Evolutionary conservation across 768 basidiomycete species (phyloP), one percentile per base, ranked within the genome.

Genomic region (Rhodotorula taiwanensis): DNA sequence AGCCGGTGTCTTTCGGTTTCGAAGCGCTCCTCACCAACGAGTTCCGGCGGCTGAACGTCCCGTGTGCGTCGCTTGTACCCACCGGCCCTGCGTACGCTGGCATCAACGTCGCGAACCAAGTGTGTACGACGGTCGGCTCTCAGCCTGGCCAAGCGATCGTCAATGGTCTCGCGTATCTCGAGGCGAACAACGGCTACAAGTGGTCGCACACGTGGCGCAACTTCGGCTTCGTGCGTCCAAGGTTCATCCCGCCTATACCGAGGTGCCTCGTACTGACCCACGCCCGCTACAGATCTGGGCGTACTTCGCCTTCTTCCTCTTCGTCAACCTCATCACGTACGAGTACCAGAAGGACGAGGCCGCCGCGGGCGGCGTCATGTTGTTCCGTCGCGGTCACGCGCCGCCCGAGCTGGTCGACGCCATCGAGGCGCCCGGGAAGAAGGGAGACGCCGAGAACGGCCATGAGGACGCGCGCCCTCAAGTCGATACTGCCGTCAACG

Each of bases 1-100:
- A 79, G 61, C 78, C 78, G 5, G 73, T 78, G 49, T 66, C 65
- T 9, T 71, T 71, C 62, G 62, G 55, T 6, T 70, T 70, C 58
- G 64, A 70, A 28, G 51, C 64, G 9, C 58, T 70, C n/a, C 34
- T 70, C 25, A 43, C 64, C 5, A 70, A 70, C 54, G 53, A 56
- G 50, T 62, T 69, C 69, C 65, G 55, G 52, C 55, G 43, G 3
- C 50, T 64, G 51, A 54, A 66, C 57, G 50, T 71, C 3, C 63
- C 56, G 5, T 72, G 72, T 49, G 58, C 52, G 10, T 36, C 28
- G 25, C 64, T 62, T 39, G 57, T 69, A 2, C 66, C 69, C 0
- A 20, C 34, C 1, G 66, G 64, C 0, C 36, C 58, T 18, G 43
- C 6, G 2, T 69, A 72, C 62, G 43, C 47, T 11, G 58, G 49